These are phyloP conservation scores for Albizia julibrissin DNA, from an alignment of 306 rosid genomes.

Conservation along the genomic window DNA sequence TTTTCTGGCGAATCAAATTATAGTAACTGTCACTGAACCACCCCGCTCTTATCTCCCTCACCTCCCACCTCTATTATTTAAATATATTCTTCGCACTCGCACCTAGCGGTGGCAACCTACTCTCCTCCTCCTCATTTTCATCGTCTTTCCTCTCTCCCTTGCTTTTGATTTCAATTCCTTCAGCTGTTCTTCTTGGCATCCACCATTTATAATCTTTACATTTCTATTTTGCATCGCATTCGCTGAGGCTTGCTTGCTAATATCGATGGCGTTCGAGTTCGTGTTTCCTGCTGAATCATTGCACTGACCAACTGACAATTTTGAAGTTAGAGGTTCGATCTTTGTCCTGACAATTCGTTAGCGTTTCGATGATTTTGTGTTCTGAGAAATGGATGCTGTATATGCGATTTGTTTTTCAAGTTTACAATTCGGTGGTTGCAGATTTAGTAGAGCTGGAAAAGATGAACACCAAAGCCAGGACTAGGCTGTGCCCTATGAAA, in stretches of 20 bases:
- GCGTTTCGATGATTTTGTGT: constrained; percentile 39
- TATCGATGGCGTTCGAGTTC: constrained; percentile 35
- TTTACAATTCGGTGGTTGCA: constrained; percentile 35
- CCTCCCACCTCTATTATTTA: background rate
- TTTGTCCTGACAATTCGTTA: constrained; percentile 27
- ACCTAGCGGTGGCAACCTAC: constrained; percentile 23
- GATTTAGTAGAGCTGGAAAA: constrained; percentile 36
- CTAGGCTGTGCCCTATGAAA: constrained; percentile 47
- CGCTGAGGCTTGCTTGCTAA: constrained; percentile 28
- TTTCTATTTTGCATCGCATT: constrained; percentile 25
- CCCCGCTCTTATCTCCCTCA: background rate
- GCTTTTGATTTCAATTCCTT: background rate
- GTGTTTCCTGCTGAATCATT: constrained; percentile 35
- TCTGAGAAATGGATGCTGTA: background rate
- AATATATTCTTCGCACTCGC: constrained; percentile 14
- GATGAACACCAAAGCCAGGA: constrained; percentile 54
- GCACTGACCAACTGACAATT: constrained; percentile 23
- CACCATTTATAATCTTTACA: constrained; percentile 21
- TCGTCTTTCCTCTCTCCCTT: background rate
- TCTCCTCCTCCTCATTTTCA: background rate
- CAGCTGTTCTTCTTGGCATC: background rate
- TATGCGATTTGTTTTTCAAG: constrained; percentile 8
- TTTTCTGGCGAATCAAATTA: background rate
- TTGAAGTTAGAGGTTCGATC: constrained; percentile 44
- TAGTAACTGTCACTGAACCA: background rate